Percentiles rank a stretch among this genome's conserved stretches.
Evolutionary conservation across 2,329 filamentous ascomycete genomes (phyloP).

Genomic region (Verticillium isaacii): DNA sequence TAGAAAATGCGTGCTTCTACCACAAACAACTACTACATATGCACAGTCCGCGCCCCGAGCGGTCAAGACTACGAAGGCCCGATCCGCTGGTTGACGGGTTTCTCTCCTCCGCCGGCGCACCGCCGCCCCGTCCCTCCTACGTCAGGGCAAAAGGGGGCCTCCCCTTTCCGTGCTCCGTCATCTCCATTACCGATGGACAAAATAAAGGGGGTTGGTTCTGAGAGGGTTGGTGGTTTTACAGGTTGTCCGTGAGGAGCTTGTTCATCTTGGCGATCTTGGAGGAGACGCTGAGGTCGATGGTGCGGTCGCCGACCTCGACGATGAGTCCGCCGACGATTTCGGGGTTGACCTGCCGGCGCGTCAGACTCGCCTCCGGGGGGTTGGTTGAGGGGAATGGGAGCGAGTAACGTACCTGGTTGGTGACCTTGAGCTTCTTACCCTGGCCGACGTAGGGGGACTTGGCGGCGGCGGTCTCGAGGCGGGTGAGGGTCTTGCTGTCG

Average conservation of each 20-base stretch:
- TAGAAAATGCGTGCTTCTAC: not conserved
- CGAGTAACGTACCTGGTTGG: conserved; percentile 62
- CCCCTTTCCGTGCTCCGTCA: not conserved
- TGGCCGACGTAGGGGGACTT: conserved; percentile 85
- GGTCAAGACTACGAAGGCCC: not conserved
- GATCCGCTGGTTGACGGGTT: not conserved
- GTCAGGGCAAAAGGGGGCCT: not conserved
- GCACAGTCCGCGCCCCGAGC: not conserved
- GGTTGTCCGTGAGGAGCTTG: conserved; percentile 93
- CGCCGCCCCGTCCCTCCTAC: not conserved
- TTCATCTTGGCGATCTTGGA: conserved; percentile 97
- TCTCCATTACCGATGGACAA: not conserved
- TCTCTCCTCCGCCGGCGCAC: not conserved
- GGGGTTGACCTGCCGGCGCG: conserved; percentile 67
- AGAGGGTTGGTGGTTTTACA: conserved; percentile 61
- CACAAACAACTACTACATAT: not conserved
- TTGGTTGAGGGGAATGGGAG: not conserved
- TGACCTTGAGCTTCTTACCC: conserved; percentile 98
- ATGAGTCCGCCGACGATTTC: conserved; percentile 91
- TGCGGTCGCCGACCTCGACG: conserved; percentile 95
- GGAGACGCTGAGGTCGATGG: conserved; percentile 95
- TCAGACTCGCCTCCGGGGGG: conserved; percentile 1
- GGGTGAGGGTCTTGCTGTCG: conserved; percentile 78
- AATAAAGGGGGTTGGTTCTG: not conserved
- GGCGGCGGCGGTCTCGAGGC: conserved; percentile 80